Conservation (phyloP, 495 filamentous ascomycete species). For the Hypoxylon fragiforme region DNA sequence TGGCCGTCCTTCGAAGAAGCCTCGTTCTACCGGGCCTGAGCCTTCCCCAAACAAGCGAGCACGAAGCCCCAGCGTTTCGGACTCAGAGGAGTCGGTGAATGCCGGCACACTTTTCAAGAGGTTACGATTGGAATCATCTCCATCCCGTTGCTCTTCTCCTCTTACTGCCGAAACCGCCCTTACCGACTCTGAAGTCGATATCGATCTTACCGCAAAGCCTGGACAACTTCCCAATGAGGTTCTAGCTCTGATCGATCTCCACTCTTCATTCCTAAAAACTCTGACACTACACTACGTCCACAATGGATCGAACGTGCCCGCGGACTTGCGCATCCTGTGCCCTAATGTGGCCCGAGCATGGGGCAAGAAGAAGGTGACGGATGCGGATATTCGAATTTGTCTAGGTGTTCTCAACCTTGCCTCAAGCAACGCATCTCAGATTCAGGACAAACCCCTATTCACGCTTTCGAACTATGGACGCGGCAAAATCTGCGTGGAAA, state of each 20-base stretch:
- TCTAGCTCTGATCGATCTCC: conserved; percentile 57
- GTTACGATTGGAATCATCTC: conserved; percentile 45
- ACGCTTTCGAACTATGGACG: conserved; percentile 64
- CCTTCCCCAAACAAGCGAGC: conserved; percentile 26
- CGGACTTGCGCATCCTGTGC: conserved; percentile 59
- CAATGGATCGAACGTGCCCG: conserved; percentile 62
- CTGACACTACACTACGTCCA: conserved; percentile 64
- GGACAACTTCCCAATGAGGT: conserved; percentile 56
- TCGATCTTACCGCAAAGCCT: conserved; percentile 4
- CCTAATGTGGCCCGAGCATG: conserved; percentile 60
- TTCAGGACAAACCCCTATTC: conserved; percentile 39
- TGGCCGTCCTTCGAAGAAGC: conserved; percentile 31
- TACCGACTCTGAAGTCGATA: conserved; percentile 32
- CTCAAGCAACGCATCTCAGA: conserved; percentile 2
- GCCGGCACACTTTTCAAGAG: conserved; percentile 44
- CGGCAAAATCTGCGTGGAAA: conserved; percentile 51
- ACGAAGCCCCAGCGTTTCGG: conserved; percentile 33
- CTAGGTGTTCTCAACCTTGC: conserved; percentile 54
- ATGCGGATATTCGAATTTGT: conserved; percentile 61
- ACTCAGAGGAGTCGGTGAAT: conserved; percentile 35
- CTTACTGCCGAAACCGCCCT: conserved; percentile 36
- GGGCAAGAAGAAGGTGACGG: conserved; percentile 60
- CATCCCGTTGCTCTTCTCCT: conserved; percentile 35
- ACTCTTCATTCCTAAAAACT: conserved; percentile 61
- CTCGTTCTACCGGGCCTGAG: conserved; percentile 15